Base-by-base conservation (phyloP, 768 basidiomycete genomes). In the Leucocoprinus leucothites region DNA sequence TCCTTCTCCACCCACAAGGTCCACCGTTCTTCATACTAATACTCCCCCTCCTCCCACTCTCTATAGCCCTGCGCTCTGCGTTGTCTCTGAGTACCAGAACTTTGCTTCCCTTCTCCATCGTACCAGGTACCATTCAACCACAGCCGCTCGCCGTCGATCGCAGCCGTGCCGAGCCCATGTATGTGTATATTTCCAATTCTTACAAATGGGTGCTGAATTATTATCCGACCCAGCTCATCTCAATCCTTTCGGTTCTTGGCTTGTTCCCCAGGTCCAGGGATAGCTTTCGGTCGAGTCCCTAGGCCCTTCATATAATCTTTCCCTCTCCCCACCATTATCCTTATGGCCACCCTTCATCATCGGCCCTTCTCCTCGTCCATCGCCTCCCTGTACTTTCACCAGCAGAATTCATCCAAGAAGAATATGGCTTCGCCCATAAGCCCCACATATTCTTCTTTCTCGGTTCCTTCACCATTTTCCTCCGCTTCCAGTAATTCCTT, bases 381-480 rank as follows among this genome's bases (percentile, higher is more conserved):
- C 21, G 46, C 57, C 8, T 52, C 49, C 18, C 42, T 56, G 43
- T 56, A 51, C 58, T 45, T 51, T 56, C 41, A 44, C 8, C 54
- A 35, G 18, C 13, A 31, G 31, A 31, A 31, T 31, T 31, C 31
- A 11, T 5, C 26, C 36, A 38, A 54, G 35, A 45, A 31, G 28
- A 40, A 19, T 47, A 69, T 69, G 67, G 25, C 64, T 21, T 65
- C 66, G 38, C 66, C 66, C 50, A 50, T 64, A 50, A 75, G 69
- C 52, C 71, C 74, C 25, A 70, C 74, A 53, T 68, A 71, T 49
- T 69, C 75, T 0, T 64, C 68, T 56, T 65, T 65, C 57, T 74
- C 74, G 18, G 66, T 65, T 0, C 61, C 72, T 3, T 76, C 76
- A 2, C 74, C 75, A 25, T 66, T 71, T 52, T 76, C 77, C 9